These are phyloP conservation scores for Aspergillus biplanus DNA, from an alignment of 495 filamentous ascomycete genomes.

Conservation along the genomic window DNA sequence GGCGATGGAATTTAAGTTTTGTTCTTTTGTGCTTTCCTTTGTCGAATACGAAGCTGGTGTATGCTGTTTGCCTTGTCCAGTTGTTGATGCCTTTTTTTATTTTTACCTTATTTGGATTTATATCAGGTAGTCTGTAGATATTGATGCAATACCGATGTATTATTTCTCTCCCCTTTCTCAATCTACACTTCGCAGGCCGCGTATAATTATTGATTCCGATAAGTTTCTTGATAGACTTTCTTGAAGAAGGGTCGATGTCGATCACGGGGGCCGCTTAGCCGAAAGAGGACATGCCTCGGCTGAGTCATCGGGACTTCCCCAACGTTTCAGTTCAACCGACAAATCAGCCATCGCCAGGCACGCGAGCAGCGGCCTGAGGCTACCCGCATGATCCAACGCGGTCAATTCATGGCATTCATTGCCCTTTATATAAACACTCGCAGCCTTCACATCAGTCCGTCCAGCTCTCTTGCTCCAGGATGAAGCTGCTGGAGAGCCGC, in stretches of 20 bases:
- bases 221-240: too few species aligned
- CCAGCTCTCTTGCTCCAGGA: background rate
- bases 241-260: background rate
- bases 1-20: conserved; percentile 2
- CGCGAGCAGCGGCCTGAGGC: conserved; percentile 24
- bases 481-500: conserved; percentile 1
- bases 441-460: conserved; percentile 2
- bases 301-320: conserved; percentile 14
- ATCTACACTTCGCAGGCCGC: background rate
- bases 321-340: conserved; percentile 18
- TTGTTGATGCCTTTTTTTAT: background rate
- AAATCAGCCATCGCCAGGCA: conserved; percentile 26
- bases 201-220: background rate
- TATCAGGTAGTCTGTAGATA: conserved; percentile 14
- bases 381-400: background rate
- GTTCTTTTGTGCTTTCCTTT: conserved; percentile 30
- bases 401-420: too few species aligned
- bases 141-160: conserved; percentile 9
- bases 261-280: background rate
- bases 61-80: background rate
- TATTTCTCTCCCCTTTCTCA: background rate
- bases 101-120: conserved; percentile 2
- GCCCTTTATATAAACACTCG: background rate
- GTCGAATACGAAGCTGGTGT: conserved; percentile 16
- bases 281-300: conserved; percentile 9